These are phyloP conservation scores for Diaporthe citriasiana DNA, from an alignment of 2,329 filamentous ascomycete genomes.

Conservation along the genomic window DNA sequence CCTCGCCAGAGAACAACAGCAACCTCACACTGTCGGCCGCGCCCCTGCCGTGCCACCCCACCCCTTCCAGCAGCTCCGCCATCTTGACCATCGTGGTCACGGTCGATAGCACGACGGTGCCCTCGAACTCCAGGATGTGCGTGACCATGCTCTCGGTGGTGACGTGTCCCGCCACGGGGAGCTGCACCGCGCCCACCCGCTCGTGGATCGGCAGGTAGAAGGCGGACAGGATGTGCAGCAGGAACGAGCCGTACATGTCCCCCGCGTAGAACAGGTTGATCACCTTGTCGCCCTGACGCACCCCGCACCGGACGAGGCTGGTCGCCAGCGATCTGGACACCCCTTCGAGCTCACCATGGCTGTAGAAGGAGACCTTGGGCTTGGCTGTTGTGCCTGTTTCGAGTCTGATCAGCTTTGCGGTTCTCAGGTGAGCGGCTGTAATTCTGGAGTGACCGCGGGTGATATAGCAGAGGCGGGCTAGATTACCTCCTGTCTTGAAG, in stretches of 20 bases:
- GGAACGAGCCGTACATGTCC: slow-evolving; percentile 35
- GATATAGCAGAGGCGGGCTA: background rate
- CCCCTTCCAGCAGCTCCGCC: background rate
- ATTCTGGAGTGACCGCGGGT: too few relatives aligned
- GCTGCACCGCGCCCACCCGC: slow-evolving; percentile 15
- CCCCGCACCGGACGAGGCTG: slow-evolving; percentile 25
- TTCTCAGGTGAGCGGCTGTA: background rate
- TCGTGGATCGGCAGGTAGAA: slow-evolving; percentile 15
- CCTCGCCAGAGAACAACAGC: slow-evolving; percentile 33
- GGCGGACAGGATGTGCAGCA: slow-evolving; percentile 31
- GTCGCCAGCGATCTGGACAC: background rate
- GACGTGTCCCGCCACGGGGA: slow-evolving; percentile 25
- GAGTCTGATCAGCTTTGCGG: background rate
- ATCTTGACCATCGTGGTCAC: slow-evolving; percentile 38
- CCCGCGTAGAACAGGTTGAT: slow-evolving; percentile 36
- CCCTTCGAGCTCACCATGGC: slow-evolving; percentile 17
- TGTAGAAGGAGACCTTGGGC: slow-evolving; percentile 35
- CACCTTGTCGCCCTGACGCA: slow-evolving; percentile 16
- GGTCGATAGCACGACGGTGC: slow-evolving; percentile 25
- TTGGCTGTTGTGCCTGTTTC: slow-evolving; percentile 24
- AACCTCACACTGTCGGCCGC: slow-evolving; percentile 13
- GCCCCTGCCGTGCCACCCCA: background rate
- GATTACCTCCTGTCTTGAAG: slow-evolving; percentile 15
- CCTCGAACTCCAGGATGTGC: slow-evolving; percentile 16
- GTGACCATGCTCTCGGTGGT: slow-evolving; percentile 16